These are phyloP conservation scores for Globisporangium viniferum DNA, from an alignment of 352 stramenopile genomes.

Conservation along the genomic window DNA sequence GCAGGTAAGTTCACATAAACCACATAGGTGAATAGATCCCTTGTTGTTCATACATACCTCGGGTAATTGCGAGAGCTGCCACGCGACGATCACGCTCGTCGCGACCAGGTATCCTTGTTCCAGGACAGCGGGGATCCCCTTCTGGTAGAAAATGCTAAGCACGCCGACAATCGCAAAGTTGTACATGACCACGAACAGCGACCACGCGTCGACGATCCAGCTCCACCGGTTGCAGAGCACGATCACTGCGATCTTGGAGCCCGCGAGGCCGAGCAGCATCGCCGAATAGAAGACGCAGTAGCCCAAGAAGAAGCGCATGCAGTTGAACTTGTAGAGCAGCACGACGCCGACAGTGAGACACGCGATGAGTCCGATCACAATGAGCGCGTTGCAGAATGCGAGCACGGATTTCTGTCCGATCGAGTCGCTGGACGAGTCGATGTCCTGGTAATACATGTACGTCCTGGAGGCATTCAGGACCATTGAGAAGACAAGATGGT, in stretches of 20 bases:
- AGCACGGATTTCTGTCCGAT: slow-evolving; percentile 44
- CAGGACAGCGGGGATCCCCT: slow-evolving; percentile 68
- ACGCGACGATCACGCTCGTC: slow-evolving; percentile 95
- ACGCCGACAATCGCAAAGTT: slow-evolving; percentile 87
- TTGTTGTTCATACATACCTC: slow-evolving; percentile 65
- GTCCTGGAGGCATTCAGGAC: slow-evolving; percentile 23
- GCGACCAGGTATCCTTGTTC: slow-evolving; percentile 91
- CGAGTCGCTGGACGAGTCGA: slow-evolving; percentile 43
- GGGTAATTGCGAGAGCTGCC: slow-evolving; percentile 94
- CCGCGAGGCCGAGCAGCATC: slow-evolving; percentile 63
- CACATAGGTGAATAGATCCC: no score
- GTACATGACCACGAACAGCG: slow-evolving; percentile 78
- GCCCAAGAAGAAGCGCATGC: slow-evolving; percentile 65
- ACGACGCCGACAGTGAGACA: slow-evolving; percentile 78
- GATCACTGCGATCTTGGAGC: slow-evolving; percentile 69
- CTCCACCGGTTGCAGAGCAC: slow-evolving; percentile 43
- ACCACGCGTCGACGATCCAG: slow-evolving; percentile 50
- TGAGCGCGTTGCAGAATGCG: slow-evolving; percentile 69
- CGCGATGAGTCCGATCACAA: slow-evolving; percentile 81
- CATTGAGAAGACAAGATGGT: neutral
- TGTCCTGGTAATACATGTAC: slow-evolving; percentile 83
- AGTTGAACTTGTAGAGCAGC: slow-evolving; percentile 82
- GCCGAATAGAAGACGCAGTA: slow-evolving; percentile 81
- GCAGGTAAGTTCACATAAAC: neutral
- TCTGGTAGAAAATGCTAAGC: slow-evolving; percentile 86